Conservation (phyloP, 2,329 filamentous ascomycete genomes). For the Fusarium sarcochroum region DNA sequence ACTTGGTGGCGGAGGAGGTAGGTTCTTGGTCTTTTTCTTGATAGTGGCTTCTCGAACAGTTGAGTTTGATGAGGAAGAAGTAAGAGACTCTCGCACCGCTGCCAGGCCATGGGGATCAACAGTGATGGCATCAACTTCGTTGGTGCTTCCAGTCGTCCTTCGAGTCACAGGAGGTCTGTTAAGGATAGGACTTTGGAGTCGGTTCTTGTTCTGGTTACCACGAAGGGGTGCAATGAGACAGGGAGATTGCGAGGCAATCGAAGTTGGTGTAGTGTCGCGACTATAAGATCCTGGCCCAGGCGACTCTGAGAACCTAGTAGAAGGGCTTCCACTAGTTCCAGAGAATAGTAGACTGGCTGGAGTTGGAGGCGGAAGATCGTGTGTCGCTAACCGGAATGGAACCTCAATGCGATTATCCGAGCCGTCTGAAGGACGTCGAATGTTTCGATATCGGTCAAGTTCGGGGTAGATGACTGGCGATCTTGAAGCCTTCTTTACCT, state of each 20-base stretch:
- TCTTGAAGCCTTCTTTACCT: constrained; percentile 57
- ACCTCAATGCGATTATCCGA: constrained; percentile 59
- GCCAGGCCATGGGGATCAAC: constrained; percentile 71
- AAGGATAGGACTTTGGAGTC: constrained; percentile 68
- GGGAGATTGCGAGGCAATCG: constrained; percentile 81
- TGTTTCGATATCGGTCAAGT: constrained; percentile 71
- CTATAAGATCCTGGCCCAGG: constrained; percentile 79
- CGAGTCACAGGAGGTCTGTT: constrained; percentile 73
- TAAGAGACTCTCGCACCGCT: constrained; percentile 77
- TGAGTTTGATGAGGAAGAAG: constrained; percentile 80
- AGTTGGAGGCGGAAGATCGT: constrained; percentile 76
- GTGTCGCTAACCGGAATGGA: constrained; percentile 71
- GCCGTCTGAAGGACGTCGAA: constrained; percentile 57
- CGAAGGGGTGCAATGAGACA: constrained; percentile 66
- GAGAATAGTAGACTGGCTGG: constrained; percentile 69
- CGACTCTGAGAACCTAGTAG: constrained; percentile 81
- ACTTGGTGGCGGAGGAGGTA: constrained; percentile 68
- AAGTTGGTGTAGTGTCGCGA: constrained; percentile 83
- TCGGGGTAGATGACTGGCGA: constrained; percentile 70
- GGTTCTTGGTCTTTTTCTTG: constrained; percentile 59
- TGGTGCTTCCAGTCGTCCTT: constrained; percentile 69
- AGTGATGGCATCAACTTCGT: constrained; percentile 61
- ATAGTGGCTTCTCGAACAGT: constrained; percentile 70
- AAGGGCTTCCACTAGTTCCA: constrained; percentile 78
- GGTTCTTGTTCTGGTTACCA: constrained; percentile 61